Conservation (phyloP, 768 basidiomycete genomes). For the Mycena amicta region DNA sequence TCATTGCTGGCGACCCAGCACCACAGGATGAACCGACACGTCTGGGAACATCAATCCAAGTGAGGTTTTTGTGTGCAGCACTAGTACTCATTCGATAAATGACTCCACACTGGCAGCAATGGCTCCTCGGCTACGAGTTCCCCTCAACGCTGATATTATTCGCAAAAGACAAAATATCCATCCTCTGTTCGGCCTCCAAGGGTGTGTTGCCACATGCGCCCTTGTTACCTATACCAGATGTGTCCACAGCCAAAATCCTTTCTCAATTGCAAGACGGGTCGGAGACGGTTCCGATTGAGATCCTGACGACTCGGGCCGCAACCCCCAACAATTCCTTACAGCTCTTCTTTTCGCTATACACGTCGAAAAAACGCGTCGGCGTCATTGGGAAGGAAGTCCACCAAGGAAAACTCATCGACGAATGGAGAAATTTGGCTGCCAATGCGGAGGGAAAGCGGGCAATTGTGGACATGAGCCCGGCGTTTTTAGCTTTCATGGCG, state of each 20-base stretch:
- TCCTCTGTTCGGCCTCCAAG: slow-evolving; percentile 88
- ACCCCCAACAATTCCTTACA: slow-evolving; percentile 71
- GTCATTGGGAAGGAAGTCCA: slow-evolving; percentile 81
- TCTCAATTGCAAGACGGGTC: slow-evolving; percentile 70
- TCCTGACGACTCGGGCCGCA: slow-evolving; percentile 79
- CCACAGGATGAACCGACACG: slow-evolving; percentile 86
- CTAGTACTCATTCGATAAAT: slow-evolving; percentile 12
- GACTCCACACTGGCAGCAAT: slow-evolving; percentile 61
- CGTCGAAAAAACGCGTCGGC: slow-evolving; percentile 66
- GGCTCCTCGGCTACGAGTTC: slow-evolving; percentile 97
- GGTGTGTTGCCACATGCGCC: slow-evolving; percentile 44
- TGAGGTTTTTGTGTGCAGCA: slow-evolving; percentile 30
- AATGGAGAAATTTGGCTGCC: slow-evolving; percentile 77
- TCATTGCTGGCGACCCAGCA: slow-evolving; percentile 76
- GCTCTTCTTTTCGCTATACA: slow-evolving; percentile 64
- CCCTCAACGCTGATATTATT: slow-evolving; percentile 91
- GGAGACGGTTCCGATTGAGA: slow-evolving; percentile 67
- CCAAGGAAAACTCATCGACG: slow-evolving; percentile 81
- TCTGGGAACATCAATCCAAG: slow-evolving; percentile 91
- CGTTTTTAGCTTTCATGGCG: slow-evolving; percentile 78
- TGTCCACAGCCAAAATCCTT: slow-evolving; percentile 74
- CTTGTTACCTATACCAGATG: slow-evolving; percentile 8
- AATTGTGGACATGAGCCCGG: slow-evolving; percentile 74
- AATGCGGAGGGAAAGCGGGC: slow-evolving; percentile 65
- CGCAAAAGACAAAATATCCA: slow-evolving; percentile 70